phyloP scores from a whole-genome alignment of 192 early-diverging fungal species.

The Coemansia nantahalensis region DNA sequence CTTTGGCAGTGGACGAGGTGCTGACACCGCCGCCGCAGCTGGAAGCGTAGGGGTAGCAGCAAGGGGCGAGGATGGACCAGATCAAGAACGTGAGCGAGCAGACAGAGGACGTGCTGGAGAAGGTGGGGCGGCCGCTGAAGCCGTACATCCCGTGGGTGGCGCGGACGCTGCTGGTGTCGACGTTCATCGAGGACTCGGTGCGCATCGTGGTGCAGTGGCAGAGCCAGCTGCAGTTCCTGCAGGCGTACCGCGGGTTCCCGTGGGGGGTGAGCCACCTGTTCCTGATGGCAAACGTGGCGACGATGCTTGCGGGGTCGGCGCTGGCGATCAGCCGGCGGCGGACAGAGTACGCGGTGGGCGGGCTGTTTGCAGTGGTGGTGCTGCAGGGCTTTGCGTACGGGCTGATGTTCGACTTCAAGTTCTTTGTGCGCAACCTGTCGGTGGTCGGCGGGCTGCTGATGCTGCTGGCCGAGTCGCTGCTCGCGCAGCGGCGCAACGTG shows the following conservation, averaged over 20 bases:
- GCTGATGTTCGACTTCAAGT: constrained; percentile 82
- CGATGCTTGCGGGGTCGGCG: constrained; percentile 83
- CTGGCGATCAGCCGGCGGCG: constrained; percentile 79
- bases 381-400: constrained; percentile 93
- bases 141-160: constrained; percentile 88
- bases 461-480: constrained; percentile 81
- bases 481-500: constrained; percentile 63
- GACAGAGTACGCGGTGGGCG: constrained; percentile 80
- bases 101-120: constrained; percentile 77
- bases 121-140: constrained; percentile 76
- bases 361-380: constrained; percentile 78
- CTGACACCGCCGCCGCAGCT: neutral
- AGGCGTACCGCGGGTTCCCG: constrained; percentile 77
- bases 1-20: too few species aligned
- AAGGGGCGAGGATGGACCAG: constrained; percentile 31
- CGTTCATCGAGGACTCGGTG: constrained; percentile 92
- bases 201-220: constrained; percentile 87
- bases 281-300: constrained; percentile 74
- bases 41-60: neutral
- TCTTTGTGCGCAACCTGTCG: constrained; percentile 92
- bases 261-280: constrained; percentile 84
- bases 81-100: constrained; percentile 53
- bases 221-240: constrained; percentile 85
- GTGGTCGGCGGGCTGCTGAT: constrained; percentile 92
- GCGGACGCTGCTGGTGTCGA: constrained; percentile 92